Conservation (phyloP, 108 stramenopile genomes). For the Conticribra weissflogii region DNA sequence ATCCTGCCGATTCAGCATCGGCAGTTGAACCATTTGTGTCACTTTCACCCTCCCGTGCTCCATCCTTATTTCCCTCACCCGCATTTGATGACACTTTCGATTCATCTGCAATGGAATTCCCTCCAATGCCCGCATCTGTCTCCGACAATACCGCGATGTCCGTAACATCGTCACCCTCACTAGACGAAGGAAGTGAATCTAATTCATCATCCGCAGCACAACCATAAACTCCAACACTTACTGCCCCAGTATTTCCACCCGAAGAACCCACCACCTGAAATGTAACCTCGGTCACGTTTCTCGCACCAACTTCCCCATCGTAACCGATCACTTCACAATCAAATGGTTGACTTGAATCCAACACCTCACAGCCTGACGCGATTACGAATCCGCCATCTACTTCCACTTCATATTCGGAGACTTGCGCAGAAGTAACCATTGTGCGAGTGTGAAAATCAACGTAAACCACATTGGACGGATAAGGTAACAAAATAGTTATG, state of each 20-base stretch:
- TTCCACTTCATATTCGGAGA: conserved; percentile 21
- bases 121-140: too few species aligned
- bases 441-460: conserved; percentile 25
- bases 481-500: conserved; percentile 16
- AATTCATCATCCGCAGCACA: conserved; percentile 9
- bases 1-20: too few species aligned
- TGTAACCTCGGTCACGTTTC: conserved; percentile 10
- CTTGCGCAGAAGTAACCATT: conserved; percentile 18
- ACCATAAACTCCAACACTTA: conserved; percentile 19
- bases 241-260: conserved; percentile 22
- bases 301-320: not conserved
- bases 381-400: conserved; percentile 1
- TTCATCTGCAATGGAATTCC: too few species aligned
- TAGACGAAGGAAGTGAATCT: not conserved
- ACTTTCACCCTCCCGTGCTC: too few species aligned
- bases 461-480: conserved; percentile 12
- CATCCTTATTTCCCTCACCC: too few species aligned
- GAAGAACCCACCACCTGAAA: conserved; percentile 14
- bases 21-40: too few species aligned
- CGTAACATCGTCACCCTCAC: not conserved
- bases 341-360: conserved; percentile 15
- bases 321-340: conserved; percentile 11
- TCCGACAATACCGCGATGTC: too few species aligned
- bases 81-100: too few species aligned
- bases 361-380: conserved; percentile 5